Percentiles rank a stretch among this genome's conserved stretches.
Evolutionary conservation across 106 monocot genomes (phyloP).

Genomic region (Posidonia australis): DNA sequence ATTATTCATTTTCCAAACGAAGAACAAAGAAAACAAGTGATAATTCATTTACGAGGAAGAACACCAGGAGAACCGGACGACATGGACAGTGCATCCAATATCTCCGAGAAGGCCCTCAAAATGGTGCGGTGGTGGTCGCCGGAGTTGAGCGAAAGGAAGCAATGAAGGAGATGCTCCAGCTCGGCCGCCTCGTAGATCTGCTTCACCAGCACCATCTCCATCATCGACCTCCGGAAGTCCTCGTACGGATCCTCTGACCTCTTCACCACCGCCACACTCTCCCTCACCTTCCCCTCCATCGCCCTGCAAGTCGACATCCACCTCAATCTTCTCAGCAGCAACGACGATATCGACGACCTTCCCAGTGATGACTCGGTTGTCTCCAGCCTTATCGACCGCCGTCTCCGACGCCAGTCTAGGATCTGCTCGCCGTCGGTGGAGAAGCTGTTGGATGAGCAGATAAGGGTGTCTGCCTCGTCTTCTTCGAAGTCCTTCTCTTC

Average conservation of each 20-base stretch:
- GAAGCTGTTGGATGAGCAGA: slow-evolving; percentile 11
- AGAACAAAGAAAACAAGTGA: too few relatives aligned
- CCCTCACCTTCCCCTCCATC: slow-evolving; percentile 16
- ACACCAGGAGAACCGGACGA: too few relatives aligned
- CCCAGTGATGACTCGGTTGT: background rate
- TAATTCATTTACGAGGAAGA: too few relatives aligned
- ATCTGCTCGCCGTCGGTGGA: background rate
- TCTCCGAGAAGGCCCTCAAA: slow-evolving; percentile 46
- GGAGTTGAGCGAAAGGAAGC: slow-evolving; percentile 70
- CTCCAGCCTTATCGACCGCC: background rate
- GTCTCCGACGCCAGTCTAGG: background rate
- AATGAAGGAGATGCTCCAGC: slow-evolving; percentile 57
- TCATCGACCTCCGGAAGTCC: slow-evolving; percentile 81
- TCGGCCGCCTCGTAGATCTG: slow-evolving; percentile 53
- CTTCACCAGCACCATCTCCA: slow-evolving; percentile 85
- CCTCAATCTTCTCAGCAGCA: slow-evolving; percentile 4
- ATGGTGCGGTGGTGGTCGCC: slow-evolving; percentile 47
- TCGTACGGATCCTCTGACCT: slow-evolving; percentile 50
- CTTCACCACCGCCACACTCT: slow-evolving; percentile 78
- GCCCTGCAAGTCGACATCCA: slow-evolving; percentile 2
- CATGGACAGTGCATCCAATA: background rate
- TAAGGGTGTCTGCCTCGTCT: slow-evolving; percentile 11
- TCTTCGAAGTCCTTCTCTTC: slow-evolving; percentile 11
- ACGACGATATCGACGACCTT: slow-evolving; percentile 1
- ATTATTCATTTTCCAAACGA: too few relatives aligned